Evolutionary conservation across 78 protist genomes (phyloP), one percentile per base, ranked within the genome.

Genomic region (Dictyostelium brefeldianum): DNA sequence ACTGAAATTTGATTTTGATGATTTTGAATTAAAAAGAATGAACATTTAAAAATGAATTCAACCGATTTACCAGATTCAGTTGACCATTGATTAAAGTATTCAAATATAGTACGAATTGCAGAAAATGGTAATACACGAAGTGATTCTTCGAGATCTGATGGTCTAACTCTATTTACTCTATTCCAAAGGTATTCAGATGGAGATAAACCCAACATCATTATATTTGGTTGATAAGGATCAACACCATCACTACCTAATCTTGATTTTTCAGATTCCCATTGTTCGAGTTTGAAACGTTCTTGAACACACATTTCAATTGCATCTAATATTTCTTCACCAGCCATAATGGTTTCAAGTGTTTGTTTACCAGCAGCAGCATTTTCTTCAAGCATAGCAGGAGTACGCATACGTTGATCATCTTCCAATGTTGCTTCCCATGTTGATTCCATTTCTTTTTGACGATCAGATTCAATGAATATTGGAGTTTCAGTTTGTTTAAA

Each of bases 401-500:
- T 74, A 56, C 97, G 59, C 12, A 89, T 36, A 18, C 94, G 11
- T 31, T 53, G 71, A 15, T 53, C 91, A 11, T 65, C 94, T 27
- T 80, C 89, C 9, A 94, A 47, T 0, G 89, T 78, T 2, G 83
- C 83, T n/a, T 84, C 92, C 89, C 89, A 89, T 15, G 51, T 57
- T 29, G 53, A 50, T 31, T 83, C 91, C 71, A 95, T n/a, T 22
- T 27, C 62, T 20, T 36, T 41, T 41, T 92, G 87, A 67, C 70
- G 74, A 18, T 85, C 95, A 10, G 67, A 77, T 25, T 43, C 69
- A 29, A 73, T 69, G 47, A 96, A 94, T 5, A 98, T 50, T 92
- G 96, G 98, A 75, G 97, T 97, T 20, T 89, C 91, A 14, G 98
- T 82, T n/a, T 97, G 95, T 11, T 50, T 50, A 92, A 97, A 97